These are phyloP conservation scores for Ganoderma sinense DNA, from an alignment of 1,284 basidiomycete species.

Conservation along the genomic window DNA sequence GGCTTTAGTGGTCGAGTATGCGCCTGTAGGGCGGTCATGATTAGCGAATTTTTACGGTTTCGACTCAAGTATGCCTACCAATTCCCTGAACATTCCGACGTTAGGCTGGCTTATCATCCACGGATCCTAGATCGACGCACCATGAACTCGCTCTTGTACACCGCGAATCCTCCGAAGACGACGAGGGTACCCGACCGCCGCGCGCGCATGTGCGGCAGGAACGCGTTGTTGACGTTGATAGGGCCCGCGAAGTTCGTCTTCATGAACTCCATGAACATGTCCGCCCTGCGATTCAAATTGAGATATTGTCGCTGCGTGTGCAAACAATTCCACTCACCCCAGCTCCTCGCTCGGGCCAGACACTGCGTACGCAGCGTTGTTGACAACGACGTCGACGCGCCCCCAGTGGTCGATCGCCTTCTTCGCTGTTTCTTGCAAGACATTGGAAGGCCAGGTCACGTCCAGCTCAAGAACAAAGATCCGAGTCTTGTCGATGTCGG, in stretches of 20 bases:
- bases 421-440: constrained; percentile 30
- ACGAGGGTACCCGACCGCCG: constrained; percentile 21
- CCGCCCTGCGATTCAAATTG: constrained; percentile 21
- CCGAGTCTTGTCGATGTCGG: not conserved
- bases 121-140: constrained; percentile 3
- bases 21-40: constrained; percentile 21
- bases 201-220: constrained; percentile 27
- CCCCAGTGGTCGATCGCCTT: constrained; percentile 41
- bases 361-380: constrained; percentile 28
- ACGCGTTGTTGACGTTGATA: constrained; percentile 33
- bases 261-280: constrained; percentile 23
- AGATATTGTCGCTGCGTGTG: constrained; percentile 16
- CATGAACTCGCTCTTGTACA: constrained; percentile 24
- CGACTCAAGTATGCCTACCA: not conserved
- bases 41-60: not conserved
- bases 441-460: constrained; percentile 20
- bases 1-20: constrained; percentile 42
- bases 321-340: constrained; percentile 15
- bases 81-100: not conserved
- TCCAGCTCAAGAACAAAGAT: not conserved
- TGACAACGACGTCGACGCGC: constrained; percentile 45
- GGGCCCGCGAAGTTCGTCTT: constrained; percentile 41
- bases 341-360: constrained; percentile 23
- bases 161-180: constrained; percentile 18
- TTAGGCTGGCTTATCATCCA: constrained; percentile 2